Percentiles rank a stretch among this genome's conserved stretches.
These are phyloP conservation scores for Kregervanrija pseudodelftensis DNA, from an alignment of 805 yeast genomes.

Conservation along the genomic window DNA sequence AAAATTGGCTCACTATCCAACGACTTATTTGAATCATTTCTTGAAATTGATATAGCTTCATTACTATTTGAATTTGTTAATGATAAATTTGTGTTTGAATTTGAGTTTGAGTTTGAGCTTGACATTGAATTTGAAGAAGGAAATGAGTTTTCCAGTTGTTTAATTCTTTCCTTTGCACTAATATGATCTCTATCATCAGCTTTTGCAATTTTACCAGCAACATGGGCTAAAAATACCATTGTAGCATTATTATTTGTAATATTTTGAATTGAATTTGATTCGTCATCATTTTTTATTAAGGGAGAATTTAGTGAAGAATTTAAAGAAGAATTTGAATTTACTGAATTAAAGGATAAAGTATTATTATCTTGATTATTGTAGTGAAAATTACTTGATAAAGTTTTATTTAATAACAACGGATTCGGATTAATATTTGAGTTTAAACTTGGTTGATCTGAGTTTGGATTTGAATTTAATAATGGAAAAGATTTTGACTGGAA, in stretches of 20 bases:
- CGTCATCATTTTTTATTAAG: background rate
- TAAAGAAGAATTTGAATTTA: background rate
- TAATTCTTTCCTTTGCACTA: conserved; percentile 43
- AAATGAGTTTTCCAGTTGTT: conserved; percentile 32
- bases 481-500: conserved; percentile 1
- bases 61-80: too few species aligned
- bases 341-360: too few species aligned
- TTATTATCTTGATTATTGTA: too few species aligned
- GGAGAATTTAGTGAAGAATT: conserved; percentile 2
- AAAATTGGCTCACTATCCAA: conserved; percentile 12
- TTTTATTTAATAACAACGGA: too few species aligned
- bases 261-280: conserved; percentile 6
- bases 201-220: conserved; percentile 69
- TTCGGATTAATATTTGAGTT: too few species aligned
- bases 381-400: too few species aligned
- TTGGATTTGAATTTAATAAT: background rate
- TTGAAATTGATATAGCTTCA: background rate
- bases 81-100: too few species aligned
- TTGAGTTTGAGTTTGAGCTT: too few species aligned
- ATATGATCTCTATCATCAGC: conserved; percentile 60
- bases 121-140: too few species aligned
- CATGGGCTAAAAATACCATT: conserved; percentile 63
- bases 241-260: conserved; percentile 35
- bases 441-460: background rate
- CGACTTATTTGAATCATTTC: background rate